Conservation (phyloP, 441 rosid species). For the Adansonia gregorii region DNA sequence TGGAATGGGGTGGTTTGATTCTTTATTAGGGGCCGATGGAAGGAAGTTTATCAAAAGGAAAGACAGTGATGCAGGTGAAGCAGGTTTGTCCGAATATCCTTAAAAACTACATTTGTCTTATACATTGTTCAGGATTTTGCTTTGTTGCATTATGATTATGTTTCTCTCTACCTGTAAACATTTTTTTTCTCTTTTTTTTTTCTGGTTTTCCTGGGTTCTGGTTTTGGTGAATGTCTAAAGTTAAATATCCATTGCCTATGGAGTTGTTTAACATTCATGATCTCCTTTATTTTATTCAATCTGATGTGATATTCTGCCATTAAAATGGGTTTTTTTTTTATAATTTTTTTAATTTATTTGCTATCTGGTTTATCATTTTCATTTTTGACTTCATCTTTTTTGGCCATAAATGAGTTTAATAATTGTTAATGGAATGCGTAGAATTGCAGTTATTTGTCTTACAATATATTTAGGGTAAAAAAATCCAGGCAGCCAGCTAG, state of each 20-base stretch:
- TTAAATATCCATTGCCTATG: neutral
- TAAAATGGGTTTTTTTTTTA: neutral
- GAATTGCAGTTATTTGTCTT: neutral
- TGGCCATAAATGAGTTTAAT: neutral
- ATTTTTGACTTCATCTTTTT: neutral
- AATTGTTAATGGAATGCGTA: too few relatives aligned
- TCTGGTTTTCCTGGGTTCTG: neutral
- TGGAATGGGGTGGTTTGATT: slow-evolving; percentile 60
- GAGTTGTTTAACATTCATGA: neutral
- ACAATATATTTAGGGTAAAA: neutral
- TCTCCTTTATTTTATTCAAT: neutral
- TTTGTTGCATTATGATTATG: neutral
- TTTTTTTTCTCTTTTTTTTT: neutral
- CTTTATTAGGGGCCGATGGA: slow-evolving; percentile 48
- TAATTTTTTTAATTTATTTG: neutral
- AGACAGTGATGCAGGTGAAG: slow-evolving; percentile 92
- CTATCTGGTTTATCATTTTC: neutral
- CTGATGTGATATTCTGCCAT: neutral
- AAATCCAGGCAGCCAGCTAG: neutral
- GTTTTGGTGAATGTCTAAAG: neutral
- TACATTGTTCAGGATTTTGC: neutral
- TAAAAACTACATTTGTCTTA: neutral
- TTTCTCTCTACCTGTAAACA: slow-evolving; percentile 6
- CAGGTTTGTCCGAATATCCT: slow-evolving; percentile 50
- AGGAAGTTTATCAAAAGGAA: slow-evolving; percentile 76